phyloP scores from a whole-genome alignment of 2,329 filamentous ascomycete species.

The Ilyonectria sp. region DNA sequence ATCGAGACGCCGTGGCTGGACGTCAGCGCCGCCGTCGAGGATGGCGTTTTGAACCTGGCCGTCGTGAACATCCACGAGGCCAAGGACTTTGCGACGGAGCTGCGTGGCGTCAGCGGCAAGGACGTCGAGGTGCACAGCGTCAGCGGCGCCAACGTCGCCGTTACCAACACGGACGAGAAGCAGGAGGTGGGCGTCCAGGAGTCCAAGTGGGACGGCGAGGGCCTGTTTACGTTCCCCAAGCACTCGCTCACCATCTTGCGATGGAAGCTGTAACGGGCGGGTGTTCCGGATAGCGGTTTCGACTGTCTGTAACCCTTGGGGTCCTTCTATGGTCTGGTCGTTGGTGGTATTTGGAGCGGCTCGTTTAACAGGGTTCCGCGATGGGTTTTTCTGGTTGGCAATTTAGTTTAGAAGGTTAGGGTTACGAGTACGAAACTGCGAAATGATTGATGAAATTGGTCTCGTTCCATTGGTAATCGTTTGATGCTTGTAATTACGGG shows the following conservation, averaged over 20 bases:
- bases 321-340: not conserved
- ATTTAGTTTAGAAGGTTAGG: not conserved
- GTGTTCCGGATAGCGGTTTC: not conserved
- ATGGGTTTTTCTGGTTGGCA: not conserved
- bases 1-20: conserved; percentile 81
- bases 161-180: conserved; percentile 74
- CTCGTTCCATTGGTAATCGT: not conserved
- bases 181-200: conserved; percentile 68
- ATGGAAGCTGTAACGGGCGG: conserved; percentile 62
- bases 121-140: conserved; percentile 75
- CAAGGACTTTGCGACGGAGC: conserved; percentile 69
- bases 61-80: conserved; percentile 81
- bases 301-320: not conserved
- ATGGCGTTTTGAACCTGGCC: conserved; percentile 74
- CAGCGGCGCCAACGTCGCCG: conserved; percentile 58
- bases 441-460: conserved; percentile 3
- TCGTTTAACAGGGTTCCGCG: not conserved
- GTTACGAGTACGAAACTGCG: not conserved
- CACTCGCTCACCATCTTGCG: conserved; percentile 79
- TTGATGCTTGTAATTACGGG: not conserved
- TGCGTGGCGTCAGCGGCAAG: conserved; percentile 60
- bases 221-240: conserved; percentile 76
- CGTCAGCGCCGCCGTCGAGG: conserved; percentile 73
- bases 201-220: conserved; percentile 73
- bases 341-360: not conserved